Evolutionary conservation across 345 rosid genomes (phyloP).

Genomic region (Eucalyptus tenuipes): DNA sequence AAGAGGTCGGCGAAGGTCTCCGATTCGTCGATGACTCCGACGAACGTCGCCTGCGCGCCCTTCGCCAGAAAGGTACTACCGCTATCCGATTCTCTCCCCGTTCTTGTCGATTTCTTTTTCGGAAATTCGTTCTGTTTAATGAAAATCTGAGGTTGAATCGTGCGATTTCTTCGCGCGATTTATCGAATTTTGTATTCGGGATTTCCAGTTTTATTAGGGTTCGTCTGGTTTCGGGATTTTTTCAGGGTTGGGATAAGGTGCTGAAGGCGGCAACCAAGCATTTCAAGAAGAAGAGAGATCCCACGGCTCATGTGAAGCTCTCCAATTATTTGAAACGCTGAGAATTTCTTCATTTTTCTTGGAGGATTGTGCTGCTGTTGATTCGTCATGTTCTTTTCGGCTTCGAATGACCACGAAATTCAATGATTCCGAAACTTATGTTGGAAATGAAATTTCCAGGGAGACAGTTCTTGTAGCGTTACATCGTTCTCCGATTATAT

Average conservation of each 20-base stretch:
- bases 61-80: slow-evolving; percentile 30
- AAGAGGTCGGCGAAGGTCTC: background rate
- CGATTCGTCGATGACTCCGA: slow-evolving; percentile 24
- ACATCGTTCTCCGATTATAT: background rate
- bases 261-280: slow-evolving; percentile 68
- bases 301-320: slow-evolving; percentile 22
- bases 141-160: background rate
- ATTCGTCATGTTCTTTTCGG: background rate
- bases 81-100: background rate
- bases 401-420: background rate
- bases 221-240: background rate
- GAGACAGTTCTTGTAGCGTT: background rate
- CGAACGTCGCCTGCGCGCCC: slow-evolving; percentile 31
- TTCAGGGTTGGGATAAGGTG: slow-evolving; percentile 60
- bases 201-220: background rate
- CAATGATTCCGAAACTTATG: background rate
- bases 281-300: slow-evolving; percentile 59
- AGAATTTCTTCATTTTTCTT: background rate
- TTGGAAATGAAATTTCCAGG: background rate
- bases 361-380: background rate
- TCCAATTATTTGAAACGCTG: slow-evolving; percentile 21
- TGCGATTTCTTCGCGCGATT: background rate
- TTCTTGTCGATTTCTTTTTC: background rate
- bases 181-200: background rate
- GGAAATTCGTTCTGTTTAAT: background rate